Conservation (phyloP, 371 early-diverging fungal genomes). For the Saksenaea vasiformis region DNA sequence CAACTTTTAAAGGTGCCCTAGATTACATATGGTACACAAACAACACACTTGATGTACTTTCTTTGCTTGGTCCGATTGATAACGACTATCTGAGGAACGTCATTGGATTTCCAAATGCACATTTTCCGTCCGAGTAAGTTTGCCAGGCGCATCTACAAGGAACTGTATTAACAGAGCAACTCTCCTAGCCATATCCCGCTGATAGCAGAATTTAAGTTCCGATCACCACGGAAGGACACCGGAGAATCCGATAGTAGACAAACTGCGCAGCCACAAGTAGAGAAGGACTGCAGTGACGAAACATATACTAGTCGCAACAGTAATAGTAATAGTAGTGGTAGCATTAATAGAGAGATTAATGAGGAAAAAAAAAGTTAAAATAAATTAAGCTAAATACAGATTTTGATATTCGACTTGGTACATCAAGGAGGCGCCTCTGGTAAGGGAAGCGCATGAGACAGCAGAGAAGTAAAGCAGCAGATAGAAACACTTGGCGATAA, state of each 20-base stretch:
- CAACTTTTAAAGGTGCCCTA: slow-evolving; percentile 89
- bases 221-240: neutral
- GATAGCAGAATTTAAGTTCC: neutral
- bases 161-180: neutral
- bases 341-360: neutral
- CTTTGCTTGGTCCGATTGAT: slow-evolving; percentile 86
- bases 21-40: slow-evolving; percentile 97
- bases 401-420: no score
- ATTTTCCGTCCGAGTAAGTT: slow-evolving; percentile 91
- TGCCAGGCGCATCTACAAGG: neutral
- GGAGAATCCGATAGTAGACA: neutral
- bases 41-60: slow-evolving; percentile 74
- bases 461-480: no score
- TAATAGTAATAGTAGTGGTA: neutral
- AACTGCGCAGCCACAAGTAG: neutral
- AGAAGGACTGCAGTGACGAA: neutral
- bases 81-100: slow-evolving; percentile 72
- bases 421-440: no score
- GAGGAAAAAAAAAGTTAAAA: neutral
- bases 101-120: slow-evolving; percentile 96
- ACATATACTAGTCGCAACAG: neutral
- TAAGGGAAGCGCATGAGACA: no score
- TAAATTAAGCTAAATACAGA: neutral
- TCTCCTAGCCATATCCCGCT: neutral
- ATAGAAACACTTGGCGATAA: no score